Base-by-base conservation (phyloP, 768 basidiomycete species). In the Mycena polygramma region DNA sequence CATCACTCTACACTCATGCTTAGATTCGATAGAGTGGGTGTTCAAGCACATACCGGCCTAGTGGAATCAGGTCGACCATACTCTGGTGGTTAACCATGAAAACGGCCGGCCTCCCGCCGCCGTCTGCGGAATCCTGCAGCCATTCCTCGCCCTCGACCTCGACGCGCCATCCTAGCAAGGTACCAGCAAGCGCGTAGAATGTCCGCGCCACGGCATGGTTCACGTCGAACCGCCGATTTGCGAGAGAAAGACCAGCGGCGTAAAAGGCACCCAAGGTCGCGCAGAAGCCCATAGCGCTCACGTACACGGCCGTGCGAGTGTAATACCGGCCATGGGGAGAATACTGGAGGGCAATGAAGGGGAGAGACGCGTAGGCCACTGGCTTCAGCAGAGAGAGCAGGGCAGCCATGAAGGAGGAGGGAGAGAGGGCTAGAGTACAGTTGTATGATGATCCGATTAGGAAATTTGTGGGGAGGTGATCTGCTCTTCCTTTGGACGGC, bases 1-100 rank as follows among this genome's bases (percentile, higher is more conserved):
- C 83, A 98, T 93, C 73, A 95, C 85, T 74, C 95, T 94, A 74
- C 8, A 72, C 49, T 58, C 43, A 59, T 63, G 43, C 57, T 68
- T 59, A 54, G 54, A 72, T 45, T n/a, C 57, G 39, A 22, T 48
- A 46, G 51, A 37, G 57, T 60, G 19, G 63, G 71, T 57, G 35
- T 49, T 39, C 62, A 59, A 39, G 57, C 49, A 74, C 92, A 81
- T 77, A 94, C 94, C 89, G 89, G 66, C 92, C 96, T 62, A 96
- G 82, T 75, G 90, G 90, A 43, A 97, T 79, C 69, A 99, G 88
- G 80, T 98, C 96, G 52, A 98, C 79, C 89, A 96, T 93, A 68
- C 92, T 96, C 84, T 99, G 97, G 79, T 99, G 97, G 78, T 98
- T 99, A 15, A 88, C 89, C 77, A 98, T 88, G 35, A 95, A 79